Percentiles rank a stretch among this genome's conserved stretches.
Conservation (phyloP, 164 flowering plant species). For the Tetrastigma voinierianum region DNA sequence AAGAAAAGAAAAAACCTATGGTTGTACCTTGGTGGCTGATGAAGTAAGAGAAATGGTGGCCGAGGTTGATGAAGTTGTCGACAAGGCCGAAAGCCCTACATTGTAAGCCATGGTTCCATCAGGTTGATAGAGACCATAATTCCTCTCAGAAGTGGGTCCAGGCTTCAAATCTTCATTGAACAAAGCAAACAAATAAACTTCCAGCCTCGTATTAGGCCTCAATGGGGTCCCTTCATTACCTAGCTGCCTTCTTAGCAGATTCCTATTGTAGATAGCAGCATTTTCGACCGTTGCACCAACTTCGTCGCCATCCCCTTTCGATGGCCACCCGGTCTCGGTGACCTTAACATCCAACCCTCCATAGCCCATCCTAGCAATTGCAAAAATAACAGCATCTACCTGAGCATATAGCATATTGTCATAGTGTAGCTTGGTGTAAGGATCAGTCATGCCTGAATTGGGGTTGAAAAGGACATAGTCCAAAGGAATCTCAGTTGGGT, state of each 20-base stretch:
- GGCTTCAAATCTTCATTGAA: conserved; percentile 91
- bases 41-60: conserved; percentile 30
- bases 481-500: conserved; percentile 46
- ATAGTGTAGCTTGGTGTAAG: conserved; percentile 64
- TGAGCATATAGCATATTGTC: conserved; percentile 96
- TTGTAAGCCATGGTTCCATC: conserved; percentile 88
- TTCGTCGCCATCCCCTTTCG: conserved; percentile 77
- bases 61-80: conserved; percentile 24
- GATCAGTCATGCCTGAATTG: conserved; percentile 72
- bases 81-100: conserved; percentile 56
- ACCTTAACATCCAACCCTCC: conserved; percentile 67
- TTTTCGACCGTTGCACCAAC: conserved; percentile 70
- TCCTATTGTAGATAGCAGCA: conserved; percentile 68
- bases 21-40: conserved; percentile 52
- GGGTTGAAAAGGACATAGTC: conserved; percentile 78
- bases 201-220: conserved; percentile 66
- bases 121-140: conserved; percentile 85
- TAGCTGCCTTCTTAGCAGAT: conserved; percentile 69
- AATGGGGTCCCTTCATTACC: conserved; percentile 78
- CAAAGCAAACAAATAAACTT: conserved; percentile 79
- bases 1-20: background rate
- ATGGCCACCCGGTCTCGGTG: conserved; percentile 98
- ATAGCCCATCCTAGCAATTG: conserved; percentile 63
- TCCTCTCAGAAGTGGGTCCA: conserved; percentile 89
- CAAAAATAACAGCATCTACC: conserved; percentile 81